Evolutionary conservation across 371 early-diverging fungal genomes (phyloP).

Genomic region (Mortierella sp.): DNA sequence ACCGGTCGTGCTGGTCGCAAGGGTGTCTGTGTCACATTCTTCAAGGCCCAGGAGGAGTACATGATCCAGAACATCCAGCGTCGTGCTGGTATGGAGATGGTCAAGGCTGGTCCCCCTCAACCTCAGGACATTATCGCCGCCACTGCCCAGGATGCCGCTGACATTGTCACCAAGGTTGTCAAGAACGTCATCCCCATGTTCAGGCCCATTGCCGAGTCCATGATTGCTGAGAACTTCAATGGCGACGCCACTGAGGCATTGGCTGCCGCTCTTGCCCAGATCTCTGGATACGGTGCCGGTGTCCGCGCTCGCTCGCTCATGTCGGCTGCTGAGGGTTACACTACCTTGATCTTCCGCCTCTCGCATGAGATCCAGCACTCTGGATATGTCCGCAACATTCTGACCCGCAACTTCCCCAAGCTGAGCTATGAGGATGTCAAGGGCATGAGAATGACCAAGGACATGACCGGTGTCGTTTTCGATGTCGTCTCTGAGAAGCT

Average conservation of each 20-base stretch:
- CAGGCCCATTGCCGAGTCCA: slow-evolving; percentile 73
- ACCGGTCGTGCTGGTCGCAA: slow-evolving; percentile 96
- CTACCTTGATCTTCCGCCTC: slow-evolving; percentile 80
- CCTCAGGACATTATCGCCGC: slow-evolving; percentile 88
- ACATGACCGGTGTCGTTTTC: slow-evolving; percentile 84
- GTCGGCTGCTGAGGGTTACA: slow-evolving; percentile 81
- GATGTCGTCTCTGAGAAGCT: slow-evolving; percentile 82
- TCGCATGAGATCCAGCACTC: slow-evolving; percentile 76
- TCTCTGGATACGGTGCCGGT: slow-evolving; percentile 88
- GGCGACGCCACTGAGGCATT: slow-evolving; percentile 81
- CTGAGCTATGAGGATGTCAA: slow-evolving; percentile 74
- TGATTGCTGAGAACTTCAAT: slow-evolving; percentile 68
- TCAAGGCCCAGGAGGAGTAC: slow-evolving; percentile 87
- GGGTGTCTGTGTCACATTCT: slow-evolving; percentile 94
- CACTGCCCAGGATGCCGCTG: slow-evolving; percentile 81
- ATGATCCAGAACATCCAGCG: slow-evolving; percentile 80
- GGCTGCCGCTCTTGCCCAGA: slow-evolving; percentile 85
- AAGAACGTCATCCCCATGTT: slow-evolving; percentile 84
- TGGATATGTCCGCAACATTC: slow-evolving; percentile 85
- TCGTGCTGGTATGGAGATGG: slow-evolving; percentile 86
- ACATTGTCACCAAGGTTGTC: slow-evolving; percentile 77
- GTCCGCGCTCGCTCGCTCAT: slow-evolving; percentile 85
- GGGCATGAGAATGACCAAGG: slow-evolving; percentile 87
- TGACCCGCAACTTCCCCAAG: slow-evolving; percentile 79
- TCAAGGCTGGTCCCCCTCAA: slow-evolving; percentile 87